Evolutionary conservation across 2,329 filamentous ascomycete species (phyloP), one percentile per base, ranked within the genome.

Genomic region (Epichloe amarillans): DNA sequence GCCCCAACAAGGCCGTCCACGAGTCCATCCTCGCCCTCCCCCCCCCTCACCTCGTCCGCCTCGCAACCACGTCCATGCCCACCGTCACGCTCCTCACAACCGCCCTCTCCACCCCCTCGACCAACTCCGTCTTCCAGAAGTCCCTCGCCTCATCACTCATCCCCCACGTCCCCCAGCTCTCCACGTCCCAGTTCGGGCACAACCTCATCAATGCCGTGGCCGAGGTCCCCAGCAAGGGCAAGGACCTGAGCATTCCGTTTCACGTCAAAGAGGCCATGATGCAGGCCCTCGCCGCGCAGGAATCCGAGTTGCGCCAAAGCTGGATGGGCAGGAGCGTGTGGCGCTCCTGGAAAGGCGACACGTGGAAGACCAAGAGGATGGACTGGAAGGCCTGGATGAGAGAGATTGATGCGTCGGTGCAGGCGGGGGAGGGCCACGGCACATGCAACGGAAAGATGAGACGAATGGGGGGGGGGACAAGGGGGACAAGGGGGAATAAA

Each of bases 1-100:
- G 88, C 0, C 72, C 90, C 2, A 76, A 79, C 51, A 79, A 79
- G 47, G 75, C 90, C 11, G 77, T 95, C 35, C 87, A 93, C 62
- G 77, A 82, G 15, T 79, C 84, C n/a, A 67, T 93, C 23, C 69
- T 83, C 19, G 72, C 78, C 4, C 74, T 85, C 56, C 70, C 69
- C 77, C 56, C 70, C 69, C 77, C 72, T 49, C 76, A 70, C 21
- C 72, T 83, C 50, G 63, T 88, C 35, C 71, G 74, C 39, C 78
- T 97, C 50, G 82, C 87, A 26, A 83, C 69, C 1, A 64, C 69
- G 0, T 76, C 75, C 2, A 64, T 69, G 43, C 68, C 74, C 3
- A 75, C 75, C 43, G 66, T 75, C 49, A 63, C 70, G 7, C 66
- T 81, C 39, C 63, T 81, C 44, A 66, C 69, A n/a, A 71, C 72